Evolutionary conservation across 176 grass and related monocot genomes (phyloP).

Genomic region (Paspalum vaginatum): DNA sequence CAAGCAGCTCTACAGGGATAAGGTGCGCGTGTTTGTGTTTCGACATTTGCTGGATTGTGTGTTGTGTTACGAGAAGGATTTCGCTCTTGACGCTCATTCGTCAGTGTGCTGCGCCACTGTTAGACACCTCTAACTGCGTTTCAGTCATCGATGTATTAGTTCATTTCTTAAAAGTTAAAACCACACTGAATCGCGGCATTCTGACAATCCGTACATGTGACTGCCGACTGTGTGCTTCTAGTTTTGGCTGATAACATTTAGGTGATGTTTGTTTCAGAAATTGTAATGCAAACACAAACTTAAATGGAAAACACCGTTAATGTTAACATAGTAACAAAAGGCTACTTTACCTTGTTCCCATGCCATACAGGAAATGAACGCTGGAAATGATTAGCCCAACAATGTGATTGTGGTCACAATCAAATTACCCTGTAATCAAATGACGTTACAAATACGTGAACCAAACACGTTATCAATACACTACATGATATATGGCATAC

Average conservation of each 20-base stretch:
- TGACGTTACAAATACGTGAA: too few relatives aligned
- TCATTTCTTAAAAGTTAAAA: background rate
- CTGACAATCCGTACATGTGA: background rate
- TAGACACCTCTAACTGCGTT: background rate
- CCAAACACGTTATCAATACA: too few relatives aligned
- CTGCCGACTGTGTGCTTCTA: background rate
- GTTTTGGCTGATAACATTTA: background rate
- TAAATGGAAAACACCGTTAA: too few relatives aligned
- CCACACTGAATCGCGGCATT: background rate
- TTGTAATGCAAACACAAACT: too few relatives aligned
- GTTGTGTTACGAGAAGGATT: background rate
- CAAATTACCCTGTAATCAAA: too few relatives aligned
- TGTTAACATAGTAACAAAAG: too few relatives aligned
- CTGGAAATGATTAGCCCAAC: too few relatives aligned
- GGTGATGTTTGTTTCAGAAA: too few relatives aligned
- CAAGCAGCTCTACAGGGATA: slow-evolving; percentile 93
- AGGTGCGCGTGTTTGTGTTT: slow-evolving; percentile 52
- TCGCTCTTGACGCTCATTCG: background rate
- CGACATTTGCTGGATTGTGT: background rate
- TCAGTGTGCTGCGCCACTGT: background rate
- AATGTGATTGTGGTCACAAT: too few relatives aligned
- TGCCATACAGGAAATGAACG: too few relatives aligned
- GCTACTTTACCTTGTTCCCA: too few relatives aligned
- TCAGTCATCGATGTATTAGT: background rate
- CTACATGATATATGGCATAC: background rate